These are phyloP conservation scores for Agrostemma githago DNA, from an alignment of 148 eudicot species.

Conservation along the genomic window DNA sequence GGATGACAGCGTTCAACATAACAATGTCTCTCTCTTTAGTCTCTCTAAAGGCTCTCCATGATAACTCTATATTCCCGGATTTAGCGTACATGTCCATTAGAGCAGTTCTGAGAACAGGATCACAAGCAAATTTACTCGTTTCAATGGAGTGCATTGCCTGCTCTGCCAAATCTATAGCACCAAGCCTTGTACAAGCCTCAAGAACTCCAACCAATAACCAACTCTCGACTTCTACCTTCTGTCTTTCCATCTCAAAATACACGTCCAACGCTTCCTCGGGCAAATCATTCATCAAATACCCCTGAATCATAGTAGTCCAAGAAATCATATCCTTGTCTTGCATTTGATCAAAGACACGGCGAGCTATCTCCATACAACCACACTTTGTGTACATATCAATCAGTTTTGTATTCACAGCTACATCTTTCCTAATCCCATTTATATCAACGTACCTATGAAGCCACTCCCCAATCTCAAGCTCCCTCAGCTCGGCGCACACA, in stretches of 20 bases:
- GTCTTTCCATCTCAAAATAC: slow-evolving; percentile 38
- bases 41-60: slow-evolving; percentile 48
- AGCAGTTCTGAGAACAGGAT: slow-evolving; percentile 46
- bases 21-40: slow-evolving; percentile 49
- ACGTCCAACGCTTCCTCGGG: slow-evolving; percentile 51
- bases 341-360: slow-evolving; percentile 44
- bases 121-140: slow-evolving; percentile 25
- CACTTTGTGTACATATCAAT: slow-evolving; percentile 51
- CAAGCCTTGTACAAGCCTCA: slow-evolving; percentile 57
- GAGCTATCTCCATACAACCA: slow-evolving; percentile 46
- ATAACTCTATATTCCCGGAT: slow-evolving; percentile 41
- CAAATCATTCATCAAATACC: slow-evolving; percentile 51
- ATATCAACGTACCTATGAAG: slow-evolving; percentile 31
- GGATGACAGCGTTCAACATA: slow-evolving; percentile 48
- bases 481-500: slow-evolving; percentile 47
- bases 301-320: slow-evolving; percentile 63
- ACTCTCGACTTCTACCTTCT: slow-evolving; percentile 41
- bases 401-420: slow-evolving; percentile 40
- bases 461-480: slow-evolving; percentile 45
- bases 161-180: slow-evolving; percentile 45
- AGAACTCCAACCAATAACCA: slow-evolving; percentile 43
- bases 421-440: slow-evolving; percentile 37
- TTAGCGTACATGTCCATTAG: slow-evolving; percentile 63
- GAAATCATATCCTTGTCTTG: slow-evolving; percentile 48
- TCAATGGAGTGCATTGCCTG: slow-evolving; percentile 32